These are phyloP conservation scores for Colletotrichum magnum DNA, from an alignment of 2,329 filamentous ascomycete genomes.

Conservation along the genomic window DNA sequence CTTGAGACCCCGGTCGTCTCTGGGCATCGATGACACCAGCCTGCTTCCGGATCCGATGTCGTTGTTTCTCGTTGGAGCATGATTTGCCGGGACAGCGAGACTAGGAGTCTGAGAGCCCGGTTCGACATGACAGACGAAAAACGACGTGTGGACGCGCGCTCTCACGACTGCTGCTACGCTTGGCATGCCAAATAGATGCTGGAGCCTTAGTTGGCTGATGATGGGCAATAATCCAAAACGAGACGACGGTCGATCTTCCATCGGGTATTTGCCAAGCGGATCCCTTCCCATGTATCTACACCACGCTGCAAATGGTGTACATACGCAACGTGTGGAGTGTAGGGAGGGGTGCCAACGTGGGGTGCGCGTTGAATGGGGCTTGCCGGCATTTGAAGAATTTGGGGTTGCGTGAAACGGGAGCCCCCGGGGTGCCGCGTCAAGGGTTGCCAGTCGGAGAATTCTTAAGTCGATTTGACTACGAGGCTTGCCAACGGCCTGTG, in stretches of 20 bases:
- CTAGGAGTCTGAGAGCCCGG: conserved; percentile 39
- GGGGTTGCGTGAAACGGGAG: conserved; percentile 34
- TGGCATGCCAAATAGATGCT: conserved; percentile 11
- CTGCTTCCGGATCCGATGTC: conserved; percentile 24
- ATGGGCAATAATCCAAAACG: conserved; percentile 34
- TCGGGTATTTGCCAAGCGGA: conserved; percentile 26
- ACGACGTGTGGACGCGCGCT: conserved; percentile 4
- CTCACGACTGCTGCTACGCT: conserved; percentile 1
- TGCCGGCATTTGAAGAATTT: conserved; percentile 26
- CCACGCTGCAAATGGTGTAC: no score
- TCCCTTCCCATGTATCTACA: no score
- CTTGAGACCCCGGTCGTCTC: conserved; percentile 36
- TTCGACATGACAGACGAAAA: conserved; percentile 34
- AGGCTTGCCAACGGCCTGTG: conserved; percentile 13
- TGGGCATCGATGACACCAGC: conserved; percentile 29
- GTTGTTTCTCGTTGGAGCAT: conserved; percentile 35
- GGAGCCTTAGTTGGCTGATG: conserved; percentile 12
- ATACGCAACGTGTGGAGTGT: no score
- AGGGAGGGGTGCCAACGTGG: conserved; percentile 26
- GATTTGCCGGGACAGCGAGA: conserved; percentile 37
- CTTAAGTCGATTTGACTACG: conserved; percentile 37
- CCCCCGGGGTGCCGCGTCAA: conserved; percentile 17
- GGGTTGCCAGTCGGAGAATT: conserved; percentile 36
- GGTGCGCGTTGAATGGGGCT: conserved; percentile 25
- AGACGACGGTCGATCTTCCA: conserved; percentile 38